phyloP scores from a whole-genome alignment of 2,329 filamentous ascomycete genomes.

The Colletotrichum sp. region DNA sequence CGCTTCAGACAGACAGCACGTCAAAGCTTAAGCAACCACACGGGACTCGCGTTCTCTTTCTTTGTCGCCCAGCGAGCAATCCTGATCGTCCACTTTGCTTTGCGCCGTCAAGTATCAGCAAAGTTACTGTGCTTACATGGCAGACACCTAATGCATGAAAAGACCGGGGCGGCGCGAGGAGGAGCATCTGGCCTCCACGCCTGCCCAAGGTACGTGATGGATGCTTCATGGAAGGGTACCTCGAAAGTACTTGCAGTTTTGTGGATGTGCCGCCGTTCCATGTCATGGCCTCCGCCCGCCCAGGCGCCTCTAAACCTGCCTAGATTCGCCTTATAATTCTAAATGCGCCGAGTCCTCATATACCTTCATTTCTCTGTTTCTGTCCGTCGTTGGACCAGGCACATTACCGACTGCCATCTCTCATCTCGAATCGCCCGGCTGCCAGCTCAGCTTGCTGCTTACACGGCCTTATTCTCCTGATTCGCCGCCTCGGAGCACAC shows the following conservation, averaged over 20 bases:
- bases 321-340: not conserved
- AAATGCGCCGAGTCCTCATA: not conserved
- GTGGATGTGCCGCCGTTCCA: not conserved
- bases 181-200: not conserved
- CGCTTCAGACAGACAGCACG: not conserved
- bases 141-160: not conserved
- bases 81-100: not conserved
- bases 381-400: not conserved
- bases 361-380: not conserved
- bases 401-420: not conserved
- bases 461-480: not conserved
- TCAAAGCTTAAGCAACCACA: constrained; percentile 12
- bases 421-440: not conserved
- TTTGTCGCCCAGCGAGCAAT: not conserved
- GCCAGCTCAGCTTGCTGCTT: not conserved
- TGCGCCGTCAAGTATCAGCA: not conserved
- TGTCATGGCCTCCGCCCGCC: not conserved
- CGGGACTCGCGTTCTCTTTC: not conserved
- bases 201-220: not conserved
- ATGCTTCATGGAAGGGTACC: not conserved
- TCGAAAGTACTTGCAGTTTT: constrained; percentile 6
- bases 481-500: constrained; percentile 3
- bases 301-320: not conserved
- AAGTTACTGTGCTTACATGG: not conserved
- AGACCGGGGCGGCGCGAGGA: not conserved